Base-by-base conservation (phyloP, 495 filamentous ascomycete genomes). In the Xylaria acuta region DNA sequence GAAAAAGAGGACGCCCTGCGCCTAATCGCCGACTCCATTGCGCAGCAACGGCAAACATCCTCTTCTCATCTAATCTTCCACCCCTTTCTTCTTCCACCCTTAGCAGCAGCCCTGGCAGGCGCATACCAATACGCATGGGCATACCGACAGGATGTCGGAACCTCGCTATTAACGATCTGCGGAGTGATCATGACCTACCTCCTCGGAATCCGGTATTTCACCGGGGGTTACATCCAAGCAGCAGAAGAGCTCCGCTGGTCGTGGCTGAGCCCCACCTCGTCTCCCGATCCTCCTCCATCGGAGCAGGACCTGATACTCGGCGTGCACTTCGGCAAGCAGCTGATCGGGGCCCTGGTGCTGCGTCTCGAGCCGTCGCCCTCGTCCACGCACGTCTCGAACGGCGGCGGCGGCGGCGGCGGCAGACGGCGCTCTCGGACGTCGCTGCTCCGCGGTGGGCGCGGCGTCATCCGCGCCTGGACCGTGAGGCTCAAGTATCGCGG, bases 401-500 rank as follows among this genome's bases (percentile, higher is more conserved):
- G n/a, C n/a, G n/a, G n/a, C n/a, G 54, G 56, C 56, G 22, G 71
- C 22, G 65, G 67, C 12, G n/a, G 72, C n/a, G 66, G 68, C 14
- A 78, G 73, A 60, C 78, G 76, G 36, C 71, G 75, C 34, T 64
- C 65, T 25, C 72, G 79, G 41, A 73, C 65, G 49, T 73, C 78
- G 32, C 63, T 78, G 72, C 74, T 78, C 25, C 76, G 73, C 47
- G 88, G 83, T 12, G 88, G 84, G 36, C 78, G 80, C 64, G 87
- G 84, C 5, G 80, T 92, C 22, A 90, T 95, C 59, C 84, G 91
- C 30, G 93, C 91, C 1, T 95, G 93, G 92, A 93, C 93, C 4
- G 91, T 94, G 0, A 84, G 86, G 77, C 72, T 88, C 71, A 83
- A 80, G 73, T 95, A 93, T 78, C 85, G 94, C 16, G 81, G 87